Evolutionary conservation across 495 filamentous ascomycete genomes (phyloP).

Genomic region (Penicillium odoratum): DNA sequence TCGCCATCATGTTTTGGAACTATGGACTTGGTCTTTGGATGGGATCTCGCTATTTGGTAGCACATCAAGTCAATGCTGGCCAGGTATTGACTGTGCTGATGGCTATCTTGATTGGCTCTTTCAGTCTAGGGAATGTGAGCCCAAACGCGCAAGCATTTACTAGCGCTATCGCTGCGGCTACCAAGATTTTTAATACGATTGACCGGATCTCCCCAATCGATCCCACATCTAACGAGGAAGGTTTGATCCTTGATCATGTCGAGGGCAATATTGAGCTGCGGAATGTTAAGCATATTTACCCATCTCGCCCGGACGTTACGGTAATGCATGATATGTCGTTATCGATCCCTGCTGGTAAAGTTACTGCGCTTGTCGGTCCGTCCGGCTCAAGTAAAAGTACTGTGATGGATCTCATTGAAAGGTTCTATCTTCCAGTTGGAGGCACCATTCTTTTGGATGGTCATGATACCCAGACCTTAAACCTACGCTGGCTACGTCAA

Average conservation of each 20-base stretch:
- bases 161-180: constrained; percentile 75
- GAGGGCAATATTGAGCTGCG: constrained; percentile 77
- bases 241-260: constrained; percentile 67
- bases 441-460: constrained; percentile 17
- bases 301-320: constrained; percentile 83
- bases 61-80: constrained; percentile 56
- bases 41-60: constrained; percentile 76
- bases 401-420: constrained; percentile 61
- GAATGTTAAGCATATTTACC: constrained; percentile 88
- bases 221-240: constrained; percentile 63
- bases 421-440: constrained; percentile 51
- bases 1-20: constrained; percentile 80
- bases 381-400: constrained; percentile 67
- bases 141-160: constrained; percentile 85
- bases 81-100: constrained; percentile 76
- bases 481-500: constrained; percentile 78
- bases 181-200: constrained; percentile 91
- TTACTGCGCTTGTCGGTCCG: constrained; percentile 58
- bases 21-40: constrained; percentile 96
- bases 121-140: constrained; percentile 83
- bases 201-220: constrained; percentile 85
- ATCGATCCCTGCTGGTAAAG: constrained; percentile 65
- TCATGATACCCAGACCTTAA: constrained; percentile 56
- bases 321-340: constrained; percentile 84
- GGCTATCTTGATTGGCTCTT: constrained; percentile 87